Evolutionary conservation across 306 rosid genomes (phyloP).

Genomic region (barrel medic (Medicago truncatula)): MtrunA17r5.0-ANR NC_053046.1:31882001-31882500

Average conservation of each 20-base stretch:
- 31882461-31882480: conserved; percentile 84
- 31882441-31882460: conserved; percentile 93
- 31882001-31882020: conserved; percentile 41
- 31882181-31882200: conserved; percentile 71
- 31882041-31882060: conserved; percentile 64
- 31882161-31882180: conserved; percentile 95
- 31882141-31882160: conserved; percentile 74
- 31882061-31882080: conserved; percentile 55
- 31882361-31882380: conserved; percentile 65
- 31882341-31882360: conserved; percentile 32
- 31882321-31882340: conserved; percentile 32
- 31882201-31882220: conserved; percentile 50
- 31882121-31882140: conserved; percentile 72
- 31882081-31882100: conserved; percentile 82
- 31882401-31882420: conserved; percentile 96
- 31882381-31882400: conserved; percentile 99
- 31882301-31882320: conserved; percentile 19
- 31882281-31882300: conserved; percentile 21
- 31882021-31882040: conserved; percentile 63
- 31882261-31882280: conserved; percentile 24
- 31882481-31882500: conserved; percentile 19
- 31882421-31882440: conserved; percentile 99
- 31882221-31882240: conserved; percentile 59
- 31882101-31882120: conserved; percentile 78
- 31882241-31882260: conserved; percentile 60